These are phyloP conservation scores for Haplosporangium sp. DNA, from an alignment of 371 early-diverging fungal species.

Conservation along the genomic window DNA sequence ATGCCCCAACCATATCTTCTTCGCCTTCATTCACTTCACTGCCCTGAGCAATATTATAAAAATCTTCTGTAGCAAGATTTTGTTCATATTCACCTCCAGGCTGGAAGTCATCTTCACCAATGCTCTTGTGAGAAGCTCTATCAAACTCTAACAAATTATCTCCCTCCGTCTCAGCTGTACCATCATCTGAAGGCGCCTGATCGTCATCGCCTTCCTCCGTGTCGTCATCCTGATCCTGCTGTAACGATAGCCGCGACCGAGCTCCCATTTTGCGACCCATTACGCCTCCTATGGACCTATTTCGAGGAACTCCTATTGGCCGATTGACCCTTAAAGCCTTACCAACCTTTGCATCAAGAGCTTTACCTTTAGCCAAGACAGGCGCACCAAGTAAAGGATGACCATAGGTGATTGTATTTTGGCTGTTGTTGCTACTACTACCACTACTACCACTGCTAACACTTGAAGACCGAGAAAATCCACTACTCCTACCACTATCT, in stretches of 20 bases:
- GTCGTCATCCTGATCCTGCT: slow-evolving; percentile 38
- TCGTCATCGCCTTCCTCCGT: slow-evolving; percentile 35
- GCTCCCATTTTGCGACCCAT: slow-evolving; percentile 25
- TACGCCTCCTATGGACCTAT: slow-evolving; percentile 10
- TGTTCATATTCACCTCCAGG: slow-evolving; percentile 12
- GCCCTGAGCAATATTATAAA: slow-evolving; percentile 3
- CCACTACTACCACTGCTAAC: slow-evolving; percentile 18
- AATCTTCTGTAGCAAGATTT: slow-evolving; percentile 4
- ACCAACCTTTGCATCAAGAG: slow-evolving; percentile 26
- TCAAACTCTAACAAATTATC: slow-evolving; percentile 27
- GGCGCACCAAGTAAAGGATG: slow-evolving; percentile 23
- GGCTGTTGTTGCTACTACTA: slow-evolving; percentile 13
- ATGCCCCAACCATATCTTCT: slow-evolving; percentile 19
- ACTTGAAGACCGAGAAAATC: slow-evolving; percentile 19
- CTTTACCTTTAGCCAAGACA: slow-evolving; percentile 27
- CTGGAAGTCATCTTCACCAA: slow-evolving; percentile 29
- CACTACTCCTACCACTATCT: slow-evolving; percentile 18
- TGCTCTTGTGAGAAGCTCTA: slow-evolving; percentile 21
- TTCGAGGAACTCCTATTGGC: slow-evolving; percentile 13
- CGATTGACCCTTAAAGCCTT: slow-evolving; percentile 35
- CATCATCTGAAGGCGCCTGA: slow-evolving; percentile 32
- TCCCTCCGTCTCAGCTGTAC: slow-evolving; percentile 23
- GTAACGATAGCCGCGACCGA: slow-evolving; percentile 36
- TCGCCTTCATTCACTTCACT: slow-evolving; percentile 20
- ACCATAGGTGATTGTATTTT: slow-evolving; percentile 15